Base-by-base conservation (phyloP, 1,139 yeast genomes). In the Blastobotrys apis region DNA sequence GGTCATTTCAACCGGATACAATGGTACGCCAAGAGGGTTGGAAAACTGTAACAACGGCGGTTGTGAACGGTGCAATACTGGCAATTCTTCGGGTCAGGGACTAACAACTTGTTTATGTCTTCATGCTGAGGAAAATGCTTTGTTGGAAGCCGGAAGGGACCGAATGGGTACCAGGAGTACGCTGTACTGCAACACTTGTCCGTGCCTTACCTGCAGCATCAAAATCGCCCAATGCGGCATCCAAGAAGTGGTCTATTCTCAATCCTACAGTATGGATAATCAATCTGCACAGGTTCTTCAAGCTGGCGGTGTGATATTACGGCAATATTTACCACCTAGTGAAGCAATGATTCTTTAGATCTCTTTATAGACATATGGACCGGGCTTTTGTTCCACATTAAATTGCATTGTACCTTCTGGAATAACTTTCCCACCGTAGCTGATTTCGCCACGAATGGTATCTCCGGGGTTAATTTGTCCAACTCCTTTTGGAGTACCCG, bases 401-500 rank as follows among this genome's bases (percentile, higher is more conserved):
- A 81, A 68, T 32, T 76, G 75, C 51, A 87, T 74, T 27, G 49
- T 50, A 20, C 62, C 64, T 31, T 73, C 77, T 33, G 72, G 77
- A 33, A 88, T 61, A 13, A 72, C 70, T 47, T 75, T 59, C 9
- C 80, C 92, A 33, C 74, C 75, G 33, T 74, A 75, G 29, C 64
- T 67, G 52, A 84, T 65, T 51, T 75, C 73, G 9, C 94, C 95
- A 44, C 73, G 72, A 32, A 92, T 71, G 37, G 64, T 64, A 63
- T 92, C 97, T 5, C 97, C 97, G 1, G 94, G 83, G 8, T 63
- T 66, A 39, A 90, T 69, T 31, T 74, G 71, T 10, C 97, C 97
- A 9, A 92, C 99, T n/a, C 99, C 99, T 65, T 90, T 87, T 37
- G 98, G 98, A 1, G 98, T 92, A 12, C 98, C 98, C 0, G 97